Evolutionary conservation across 805 yeast species (phyloP).

Genomic region (Candida ortonii): DNA sequence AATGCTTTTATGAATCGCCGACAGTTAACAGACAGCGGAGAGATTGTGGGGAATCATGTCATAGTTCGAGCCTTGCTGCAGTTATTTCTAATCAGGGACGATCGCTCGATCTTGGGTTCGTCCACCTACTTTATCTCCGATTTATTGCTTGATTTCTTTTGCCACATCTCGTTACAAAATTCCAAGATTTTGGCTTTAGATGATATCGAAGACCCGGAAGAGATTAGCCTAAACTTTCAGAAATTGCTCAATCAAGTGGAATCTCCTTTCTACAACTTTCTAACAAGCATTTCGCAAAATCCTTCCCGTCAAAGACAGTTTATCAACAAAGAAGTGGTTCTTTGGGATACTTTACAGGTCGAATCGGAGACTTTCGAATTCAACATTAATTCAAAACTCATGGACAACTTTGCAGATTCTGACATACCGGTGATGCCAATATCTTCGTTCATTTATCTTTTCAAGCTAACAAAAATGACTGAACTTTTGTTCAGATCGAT

Average conservation of each 20-base stretch:
- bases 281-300: slow-evolving; percentile 54
- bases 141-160: slow-evolving; percentile 31
- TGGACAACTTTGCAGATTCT: slow-evolving; percentile 35
- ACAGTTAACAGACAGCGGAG: slow-evolving; percentile 26
- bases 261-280: slow-evolving; percentile 42
- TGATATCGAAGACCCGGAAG: slow-evolving; percentile 13
- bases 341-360: slow-evolving; percentile 83
- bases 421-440: slow-evolving; percentile 54
- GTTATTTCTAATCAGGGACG: slow-evolving; percentile 59
- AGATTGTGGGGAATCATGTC: slow-evolving; percentile 37
- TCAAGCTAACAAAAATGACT: slow-evolving; percentile 68
- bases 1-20: slow-evolving; percentile 27
- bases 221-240: slow-evolving; percentile 22
- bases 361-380: slow-evolving; percentile 64
- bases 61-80: slow-evolving; percentile 65
- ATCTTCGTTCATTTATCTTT: slow-evolving; percentile 64
- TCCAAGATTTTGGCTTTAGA: slow-evolving; percentile 17
- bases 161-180: slow-evolving; percentile 24
- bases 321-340: slow-evolving; percentile 48
- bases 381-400: slow-evolving; percentile 31
- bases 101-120: slow-evolving; percentile 55
- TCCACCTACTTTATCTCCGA: slow-evolving; percentile 33
- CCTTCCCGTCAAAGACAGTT: slow-evolving; percentile 82
- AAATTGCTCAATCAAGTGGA: slow-evolving; percentile 45
- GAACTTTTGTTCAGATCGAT: slow-evolving; percentile 72